phyloP scores from a whole-genome alignment of 805 yeast genomes.

The Ogataea dorogensis region DNA sequence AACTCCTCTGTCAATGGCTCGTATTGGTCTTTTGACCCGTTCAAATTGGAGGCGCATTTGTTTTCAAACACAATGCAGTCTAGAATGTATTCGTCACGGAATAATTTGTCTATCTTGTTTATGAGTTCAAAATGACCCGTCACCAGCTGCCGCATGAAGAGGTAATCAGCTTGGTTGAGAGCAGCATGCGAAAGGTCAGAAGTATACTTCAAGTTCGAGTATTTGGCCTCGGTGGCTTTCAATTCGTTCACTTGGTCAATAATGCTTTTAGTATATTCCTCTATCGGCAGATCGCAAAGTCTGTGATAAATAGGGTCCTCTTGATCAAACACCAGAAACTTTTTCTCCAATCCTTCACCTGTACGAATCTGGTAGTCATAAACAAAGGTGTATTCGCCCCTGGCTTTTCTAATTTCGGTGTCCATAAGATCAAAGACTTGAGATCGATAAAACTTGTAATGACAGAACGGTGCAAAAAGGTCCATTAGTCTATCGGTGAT shows the following conservation, averaged over 20 bases:
- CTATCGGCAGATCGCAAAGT: constrained; percentile 27
- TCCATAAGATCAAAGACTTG: constrained; percentile 73
- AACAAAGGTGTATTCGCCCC: constrained; percentile 27
- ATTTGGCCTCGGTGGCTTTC: constrained; percentile 26
- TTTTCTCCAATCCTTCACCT: constrained; percentile 27
- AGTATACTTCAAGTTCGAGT: constrained; percentile 25
- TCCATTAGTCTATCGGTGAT: constrained; percentile 85
- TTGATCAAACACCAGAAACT: constrained; percentile 25
- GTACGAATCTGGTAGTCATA: constrained; percentile 29
- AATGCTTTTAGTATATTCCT: constrained; percentile 27
- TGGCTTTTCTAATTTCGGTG: constrained; percentile 24
- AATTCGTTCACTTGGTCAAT: constrained; percentile 23
- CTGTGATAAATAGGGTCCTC: constrained; percentile 28
- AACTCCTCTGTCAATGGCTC: constrained; percentile 56
- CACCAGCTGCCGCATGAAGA: constrained; percentile 23
- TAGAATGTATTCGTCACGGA: constrained; percentile 34
- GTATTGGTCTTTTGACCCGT: constrained; percentile 59
- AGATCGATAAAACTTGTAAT: constrained; percentile 89
- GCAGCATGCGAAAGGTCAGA: constrained; percentile 32
- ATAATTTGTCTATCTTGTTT: constrained; percentile 61
- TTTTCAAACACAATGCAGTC: constrained; percentile 86
- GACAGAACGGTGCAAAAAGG: constrained; percentile 76
- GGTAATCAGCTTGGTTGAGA: constrained; percentile 27
- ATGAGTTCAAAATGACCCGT: constrained; percentile 35
- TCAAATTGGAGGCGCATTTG: constrained; percentile 66